Base-by-base conservation (phyloP, 805 yeast genomes). In the Ogataea pignaliae region DNA sequence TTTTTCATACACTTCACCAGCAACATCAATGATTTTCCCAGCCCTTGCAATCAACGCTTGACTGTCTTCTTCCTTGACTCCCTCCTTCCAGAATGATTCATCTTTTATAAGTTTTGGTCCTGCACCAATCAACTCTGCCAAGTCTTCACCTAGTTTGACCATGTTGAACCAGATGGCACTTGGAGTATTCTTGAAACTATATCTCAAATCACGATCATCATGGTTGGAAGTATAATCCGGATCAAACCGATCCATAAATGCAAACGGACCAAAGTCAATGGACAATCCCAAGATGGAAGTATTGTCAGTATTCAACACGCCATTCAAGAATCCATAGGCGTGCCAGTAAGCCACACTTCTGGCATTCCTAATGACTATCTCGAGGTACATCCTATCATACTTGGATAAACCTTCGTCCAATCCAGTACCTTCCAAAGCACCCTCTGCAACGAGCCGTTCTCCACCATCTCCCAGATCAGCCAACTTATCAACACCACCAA, bases 201-300 rank as follows among this genome's bases (percentile, higher is more conserved):
- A 91, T 37, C 97, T 71, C 14, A 69, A 60, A 39, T 69, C 66
- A 36, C 72, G 75, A 63, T 93, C 99, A 57, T 89, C 97, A 44
- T 88, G 88, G 59, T 93, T 91, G 2, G 98, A 91, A 0, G 97
- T 86, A 58, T 75, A 91, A 39, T 73, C 64, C 13, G 95, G 90
- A 56, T 88, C 82, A 59, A 83, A 91, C 37, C 76, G 78, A 58
- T 90, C 97, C 84, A 90, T 76, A 47, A 89, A 85, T 15, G 95
- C 86, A 66, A 87, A 93, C 1, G 99, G 98, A 3, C 98, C 99
- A 63, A 84, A 93, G 64, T 91, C 99, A 64, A 93, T 77, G 0
- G 96, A 78, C 10, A 89, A 68, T 0, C 99, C 99, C 36, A 84
- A 57, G n/a, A 91, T 73, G 0, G 96, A 87, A 1, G 97, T 88